These are phyloP conservation scores for Kazachstania kunashirensis DNA, from an alignment of 805 yeast species.

Conservation along the genomic window DNA sequence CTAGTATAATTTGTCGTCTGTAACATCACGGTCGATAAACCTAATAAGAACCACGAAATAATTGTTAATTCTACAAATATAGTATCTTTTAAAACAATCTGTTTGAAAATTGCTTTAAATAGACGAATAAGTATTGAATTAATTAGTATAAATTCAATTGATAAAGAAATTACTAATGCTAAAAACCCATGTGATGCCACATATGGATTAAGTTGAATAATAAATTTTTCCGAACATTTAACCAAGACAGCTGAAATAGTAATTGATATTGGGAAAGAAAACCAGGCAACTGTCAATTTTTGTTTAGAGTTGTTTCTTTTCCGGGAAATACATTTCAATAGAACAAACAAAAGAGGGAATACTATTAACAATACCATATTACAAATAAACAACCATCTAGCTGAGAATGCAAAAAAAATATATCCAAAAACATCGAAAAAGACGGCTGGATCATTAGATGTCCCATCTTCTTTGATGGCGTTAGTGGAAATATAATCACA, in stretches of 20 bases:
- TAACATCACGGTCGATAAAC: conserved; percentile 41
- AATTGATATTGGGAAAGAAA: conserved; percentile 54
- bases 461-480: conserved; percentile 13
- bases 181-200: conserved; percentile 43
- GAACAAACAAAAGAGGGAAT: conserved; percentile 44
- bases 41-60: conserved; percentile 46
- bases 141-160: conserved; percentile 39
- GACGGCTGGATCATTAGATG: conserved; percentile 37
- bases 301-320: conserved; percentile 42
- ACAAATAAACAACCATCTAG: conserved; percentile 38
- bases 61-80: conserved; percentile 45
- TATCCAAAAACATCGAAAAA: conserved; percentile 56
- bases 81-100: conserved; percentile 51
- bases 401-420: conserved; percentile 45
- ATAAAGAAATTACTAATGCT: conserved; percentile 40
- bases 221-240: conserved; percentile 31
- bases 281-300: conserved; percentile 31
- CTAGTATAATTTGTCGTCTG: conserved; percentile 36
- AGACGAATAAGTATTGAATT: conserved; percentile 47
- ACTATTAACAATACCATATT: conserved; percentile 44
- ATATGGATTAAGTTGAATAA: conserved; percentile 38
- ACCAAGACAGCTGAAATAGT: conserved; percentile 35
- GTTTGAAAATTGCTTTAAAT: conserved; percentile 33
- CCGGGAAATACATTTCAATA: conserved; percentile 40
- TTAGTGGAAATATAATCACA: conserved; percentile 36